Base-by-base conservation (phyloP, 148 eudicot species). In the Dianthus caryophyllus region DNA sequence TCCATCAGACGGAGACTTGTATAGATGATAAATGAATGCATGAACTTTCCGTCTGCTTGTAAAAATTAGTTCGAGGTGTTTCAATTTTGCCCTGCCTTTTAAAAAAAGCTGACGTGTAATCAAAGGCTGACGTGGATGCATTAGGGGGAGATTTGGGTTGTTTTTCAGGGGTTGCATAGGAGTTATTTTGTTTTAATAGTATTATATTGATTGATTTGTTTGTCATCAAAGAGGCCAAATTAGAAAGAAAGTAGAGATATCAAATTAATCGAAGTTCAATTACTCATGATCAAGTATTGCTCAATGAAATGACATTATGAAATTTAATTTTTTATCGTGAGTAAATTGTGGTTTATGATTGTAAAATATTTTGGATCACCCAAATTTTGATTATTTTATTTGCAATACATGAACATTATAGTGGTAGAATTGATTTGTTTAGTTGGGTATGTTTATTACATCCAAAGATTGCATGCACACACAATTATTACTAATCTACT, bases 141-240 rank as follows among this genome's bases (percentile, higher is more conserved):
- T n/a, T n/a, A n/a, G n/a, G n/a, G n/a, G n/a, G n/a, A n/a, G n/a
- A n/a, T n/a, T n/a, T n/a, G n/a, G n/a, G n/a, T n/a, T n/a, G n/a
- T n/a, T n/a, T n/a, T n/a, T n/a, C n/a, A n/a, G n/a, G n/a, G n/a
- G n/a, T n/a, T n/a, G n/a, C n/a, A n/a, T n/a, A n/a, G n/a, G n/a
- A n/a, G 51, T 13, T 47, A 13, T 14, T 47, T 20, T n/a, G 6
- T 2, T 18, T 2, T 52, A 26, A 9, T 52, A n/a, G 18, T 10
- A 6, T 20, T 21, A 20, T 52, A 52, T 18, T 11, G 25, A 18
- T 52, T 2, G 53, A 52, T 52, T 52, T 52, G 56, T 52, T 52
- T 18, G 56, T 52, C 56, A 52, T 26, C 56, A 52, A 52, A 11
- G 56, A 18, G 56, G 56, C 56, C 56, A 20, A 52, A 20, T 52